phyloP scores from a whole-genome alignment of 352 stramenopile genomes.

The Globisporangium nunn region DNA sequence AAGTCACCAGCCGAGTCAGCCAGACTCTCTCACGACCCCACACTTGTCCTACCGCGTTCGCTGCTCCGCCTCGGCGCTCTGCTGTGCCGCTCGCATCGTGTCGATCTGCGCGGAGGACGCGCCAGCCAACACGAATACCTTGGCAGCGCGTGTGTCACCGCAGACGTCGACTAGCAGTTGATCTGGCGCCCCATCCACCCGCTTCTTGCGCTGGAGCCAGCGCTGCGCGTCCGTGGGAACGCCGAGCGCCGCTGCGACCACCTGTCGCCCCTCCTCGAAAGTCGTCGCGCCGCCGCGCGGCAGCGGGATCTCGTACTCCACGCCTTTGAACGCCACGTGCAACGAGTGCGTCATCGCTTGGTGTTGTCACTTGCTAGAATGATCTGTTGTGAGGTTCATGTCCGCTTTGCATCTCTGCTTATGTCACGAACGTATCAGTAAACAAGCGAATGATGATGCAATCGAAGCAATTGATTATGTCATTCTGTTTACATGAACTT shows the following conservation, averaged over 20 bases:
- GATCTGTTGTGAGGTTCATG: neutral
- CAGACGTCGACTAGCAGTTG: conserved; percentile 20
- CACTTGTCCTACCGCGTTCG: conserved; percentile 28
- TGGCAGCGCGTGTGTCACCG: conserved; percentile 12
- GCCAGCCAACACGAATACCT: conserved; percentile 38
- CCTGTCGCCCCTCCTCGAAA: conserved; percentile 27
- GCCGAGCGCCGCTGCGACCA: conserved; percentile 20
- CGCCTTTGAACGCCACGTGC: conserved; percentile 39
- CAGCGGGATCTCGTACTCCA: conserved; percentile 23
- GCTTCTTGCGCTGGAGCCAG: conserved; percentile 48
- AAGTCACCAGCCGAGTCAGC: too few relatives aligned
- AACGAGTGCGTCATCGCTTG: conserved; percentile 23
- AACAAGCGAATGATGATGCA: too few relatives aligned
- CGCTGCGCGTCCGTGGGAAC: conserved; percentile 40
- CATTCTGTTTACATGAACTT: too few relatives aligned
- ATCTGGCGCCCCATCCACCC: conserved; percentile 25
- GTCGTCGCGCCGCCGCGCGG: conserved; percentile 16
- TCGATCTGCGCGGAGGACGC: conserved; percentile 41
- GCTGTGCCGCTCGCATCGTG: conserved; percentile 39
- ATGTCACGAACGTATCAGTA: too few relatives aligned
- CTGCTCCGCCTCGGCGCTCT: conserved; percentile 27
- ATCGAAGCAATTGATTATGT: too few relatives aligned
- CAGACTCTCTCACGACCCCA: too few relatives aligned
- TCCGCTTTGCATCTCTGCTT: too few relatives aligned
- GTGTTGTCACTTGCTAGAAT: neutral